A percentile compares a stretch with the other conserved stretches of the same genome.
These are phyloP conservation scores for Fusarium luffae DNA, from an alignment of 2,329 filamentous ascomycete genomes.

Conservation along the genomic window DNA sequence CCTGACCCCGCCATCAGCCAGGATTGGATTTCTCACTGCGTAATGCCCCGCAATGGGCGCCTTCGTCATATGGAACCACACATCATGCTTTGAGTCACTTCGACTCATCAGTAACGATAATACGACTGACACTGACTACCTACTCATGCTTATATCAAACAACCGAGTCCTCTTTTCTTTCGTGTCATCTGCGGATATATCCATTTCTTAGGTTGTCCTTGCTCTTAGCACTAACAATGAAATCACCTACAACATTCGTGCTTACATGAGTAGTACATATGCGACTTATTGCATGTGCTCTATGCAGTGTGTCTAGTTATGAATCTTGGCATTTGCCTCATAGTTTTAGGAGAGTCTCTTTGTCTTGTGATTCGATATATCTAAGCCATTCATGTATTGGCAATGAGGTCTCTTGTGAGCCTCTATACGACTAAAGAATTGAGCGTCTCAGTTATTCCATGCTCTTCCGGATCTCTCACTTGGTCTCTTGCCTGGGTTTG, in stretches of 20 bases:
- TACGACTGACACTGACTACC: background rate
- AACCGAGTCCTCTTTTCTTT: background rate
- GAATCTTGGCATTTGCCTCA: background rate
- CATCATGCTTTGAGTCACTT: conserved; percentile 36
- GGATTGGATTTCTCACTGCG: conserved; percentile 31
- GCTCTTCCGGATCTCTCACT: background rate
- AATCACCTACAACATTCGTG: background rate
- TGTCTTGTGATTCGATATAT: background rate
- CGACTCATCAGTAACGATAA: background rate
- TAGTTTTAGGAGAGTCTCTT: background rate
- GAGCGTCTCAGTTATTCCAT: background rate
- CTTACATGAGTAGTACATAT: background rate
- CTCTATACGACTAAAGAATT: background rate
- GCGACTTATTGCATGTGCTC: background rate
- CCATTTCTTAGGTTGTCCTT: background rate
- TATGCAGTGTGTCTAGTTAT: background rate
- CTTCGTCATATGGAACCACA: conserved; percentile 28
- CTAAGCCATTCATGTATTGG: background rate
- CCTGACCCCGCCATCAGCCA: conserved; percentile 43
- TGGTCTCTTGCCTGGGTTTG: background rate
- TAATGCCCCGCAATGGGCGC: conserved; percentile 39
- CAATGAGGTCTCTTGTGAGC: background rate
- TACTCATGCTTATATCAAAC: background rate
- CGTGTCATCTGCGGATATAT: background rate
- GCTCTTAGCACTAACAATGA: background rate